Evolutionary conservation across 2,329 filamentous ascomycete genomes (phyloP).

Genomic region (Cercospora canescens): DNA sequence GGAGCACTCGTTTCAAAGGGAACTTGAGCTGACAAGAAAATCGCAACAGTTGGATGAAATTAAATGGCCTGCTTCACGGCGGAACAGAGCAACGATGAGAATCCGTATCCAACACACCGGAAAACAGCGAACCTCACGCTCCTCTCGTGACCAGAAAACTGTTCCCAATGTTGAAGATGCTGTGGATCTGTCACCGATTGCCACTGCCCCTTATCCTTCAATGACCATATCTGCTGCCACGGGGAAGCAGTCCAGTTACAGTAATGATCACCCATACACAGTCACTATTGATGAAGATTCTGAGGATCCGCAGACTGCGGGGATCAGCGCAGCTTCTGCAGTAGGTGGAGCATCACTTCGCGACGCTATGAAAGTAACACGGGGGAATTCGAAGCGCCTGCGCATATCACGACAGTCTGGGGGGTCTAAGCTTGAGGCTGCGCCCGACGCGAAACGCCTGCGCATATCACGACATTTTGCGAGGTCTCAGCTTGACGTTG

Average conservation of each 20-base stretch:
- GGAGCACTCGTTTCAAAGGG: neutral
- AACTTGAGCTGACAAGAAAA: neutral
- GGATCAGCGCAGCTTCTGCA: neutral
- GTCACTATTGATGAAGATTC: neutral
- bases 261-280: neutral
- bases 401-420: too few species aligned
- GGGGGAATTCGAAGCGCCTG: too few species aligned
- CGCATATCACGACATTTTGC: too few species aligned
- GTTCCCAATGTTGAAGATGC: neutral
- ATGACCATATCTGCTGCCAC: neutral
- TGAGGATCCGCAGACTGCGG: neutral
- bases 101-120: neutral
- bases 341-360: neutral
- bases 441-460: too few species aligned
- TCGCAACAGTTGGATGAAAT: neutral
- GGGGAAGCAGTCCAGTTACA: neutral
- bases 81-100: neutral
- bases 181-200: neutral
- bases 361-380: constrained; percentile 7
- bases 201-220: neutral
- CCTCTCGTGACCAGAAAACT: neutral
- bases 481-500: too few species aligned
- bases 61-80: neutral
- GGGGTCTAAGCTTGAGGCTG: too few species aligned
- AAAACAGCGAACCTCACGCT: neutral